Base-by-base conservation (phyloP, 495 filamentous ascomycete species). In the Penicillium fimorum region DNA sequence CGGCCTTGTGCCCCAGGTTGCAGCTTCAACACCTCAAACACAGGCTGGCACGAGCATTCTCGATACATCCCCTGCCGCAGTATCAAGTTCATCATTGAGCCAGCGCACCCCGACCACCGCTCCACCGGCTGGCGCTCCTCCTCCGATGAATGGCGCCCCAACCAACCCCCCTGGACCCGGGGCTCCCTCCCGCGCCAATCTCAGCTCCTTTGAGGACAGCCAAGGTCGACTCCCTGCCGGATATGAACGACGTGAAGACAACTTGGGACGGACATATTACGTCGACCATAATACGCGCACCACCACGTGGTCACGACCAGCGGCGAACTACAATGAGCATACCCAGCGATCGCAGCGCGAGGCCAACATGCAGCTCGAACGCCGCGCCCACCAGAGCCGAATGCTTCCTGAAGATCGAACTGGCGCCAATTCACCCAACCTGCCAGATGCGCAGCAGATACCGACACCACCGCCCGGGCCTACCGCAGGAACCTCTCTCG, bases 221-320 rank as follows among this genome's bases (percentile, higher is more conserved):
- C 92, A 96, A 68, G 94, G 94, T 45, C 86, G 93, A 67, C 74
- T 98, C 58, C 94, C 94, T 20, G 85, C 88, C 48, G 94, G 94
- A 35, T 98, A 95, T 93, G 94, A 98, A 71, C 84, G 95, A 46
- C 83, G 94, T 41, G 94, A 97, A 68, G 94, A 98, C 72, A 92
- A 97, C 65, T 75, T 98, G 38, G 95, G 95, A 52, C 86, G 94
- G 63, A 97, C 92, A n/a, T 98, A 98, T 68, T 98, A 98, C 72
- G 94, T 98, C 32, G 94, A 98, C 69, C 94, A 98, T 71, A 98
- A 98, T 70, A 96, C 93, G 5, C 82, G 94, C 59, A 92, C 92
- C 46, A 98, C 94, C 11, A 98, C 93, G 48, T 98, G 94, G 94
- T 91, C 86, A 59, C 79, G 94, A 54, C 94, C 94, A 24, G 87